Conservation (phyloP, 805 yeast species). For the Candida berthetii region DNA sequence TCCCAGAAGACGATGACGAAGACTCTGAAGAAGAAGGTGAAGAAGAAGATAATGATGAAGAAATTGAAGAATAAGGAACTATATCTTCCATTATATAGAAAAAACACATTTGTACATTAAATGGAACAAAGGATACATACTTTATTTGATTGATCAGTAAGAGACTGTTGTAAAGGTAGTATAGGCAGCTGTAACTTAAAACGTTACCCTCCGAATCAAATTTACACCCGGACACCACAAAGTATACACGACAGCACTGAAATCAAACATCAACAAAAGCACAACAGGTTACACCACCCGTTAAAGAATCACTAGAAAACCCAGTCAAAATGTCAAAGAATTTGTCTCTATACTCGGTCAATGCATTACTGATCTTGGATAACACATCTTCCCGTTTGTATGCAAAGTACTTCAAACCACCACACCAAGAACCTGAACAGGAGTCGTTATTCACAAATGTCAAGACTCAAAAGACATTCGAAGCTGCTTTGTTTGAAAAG, state of each 20-base stretch:
- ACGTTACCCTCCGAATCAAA: background rate
- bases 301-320: background rate
- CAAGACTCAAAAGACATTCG: slow-evolving; percentile 73
- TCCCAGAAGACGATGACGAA: background rate
- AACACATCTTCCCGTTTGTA: slow-evolving; percentile 72
- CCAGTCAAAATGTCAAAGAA: slow-evolving; percentile 31
- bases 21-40: background rate
- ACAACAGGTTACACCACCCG: background rate
- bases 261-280: background rate
- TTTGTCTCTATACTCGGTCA: slow-evolving; percentile 72
- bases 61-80: background rate
- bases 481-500: slow-evolving; percentile 61
- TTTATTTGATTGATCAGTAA: too few species aligned
- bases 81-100: too few species aligned
- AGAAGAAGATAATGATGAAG: background rate
- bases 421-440: slow-evolving; percentile 36
- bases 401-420: slow-evolving; percentile 78
- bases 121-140: background rate
- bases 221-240: background rate
- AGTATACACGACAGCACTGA: background rate
- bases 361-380: slow-evolving; percentile 78
- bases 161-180: too few species aligned
- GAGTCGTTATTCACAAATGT: slow-evolving; percentile 30
- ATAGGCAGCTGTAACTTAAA: too few species aligned
- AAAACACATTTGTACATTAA: background rate